Conservation (phyloP, 495 filamentous ascomycete species). For the Lasiosphaeriaceae sp. region DNA sequence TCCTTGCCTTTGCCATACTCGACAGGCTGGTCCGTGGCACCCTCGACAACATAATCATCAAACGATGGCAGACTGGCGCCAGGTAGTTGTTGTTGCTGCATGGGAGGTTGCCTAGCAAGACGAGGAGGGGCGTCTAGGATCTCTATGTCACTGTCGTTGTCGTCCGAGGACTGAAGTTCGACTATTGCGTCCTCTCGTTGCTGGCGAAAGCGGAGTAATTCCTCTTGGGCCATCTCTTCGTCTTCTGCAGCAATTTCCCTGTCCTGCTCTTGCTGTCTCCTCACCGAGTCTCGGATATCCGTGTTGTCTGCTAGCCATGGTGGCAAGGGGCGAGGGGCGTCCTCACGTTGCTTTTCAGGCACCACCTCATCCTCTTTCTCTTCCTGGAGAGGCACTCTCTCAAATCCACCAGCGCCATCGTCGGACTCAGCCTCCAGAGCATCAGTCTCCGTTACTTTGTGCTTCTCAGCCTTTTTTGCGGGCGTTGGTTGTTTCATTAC, state of each 20-base stretch:
- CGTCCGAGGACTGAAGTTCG: constrained; percentile 43
- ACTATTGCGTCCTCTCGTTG: constrained; percentile 32
- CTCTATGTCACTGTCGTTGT: constrained; percentile 51
- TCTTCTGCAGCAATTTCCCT: constrained; percentile 48
- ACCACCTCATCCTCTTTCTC: background rate
- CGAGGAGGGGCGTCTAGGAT: constrained; percentile 47
- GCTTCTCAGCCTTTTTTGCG: constrained; percentile 19
- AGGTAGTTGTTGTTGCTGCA: constrained; percentile 5
- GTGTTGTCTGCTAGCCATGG: constrained; percentile 73
- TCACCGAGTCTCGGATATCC: constrained; percentile 52
- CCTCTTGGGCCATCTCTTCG: constrained; percentile 48
- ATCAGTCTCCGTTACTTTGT: constrained; percentile 13
- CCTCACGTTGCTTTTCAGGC: constrained; percentile 48
- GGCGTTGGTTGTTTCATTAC: constrained; percentile 40
- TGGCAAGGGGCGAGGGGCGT: constrained; percentile 62
- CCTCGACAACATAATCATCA: constrained; percentile 2
- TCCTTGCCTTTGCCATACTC: background rate
- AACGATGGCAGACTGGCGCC: constrained; percentile 16
- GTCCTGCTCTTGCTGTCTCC: constrained; percentile 40
- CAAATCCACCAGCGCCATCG: constrained; percentile 67
- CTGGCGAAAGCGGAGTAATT: constrained; percentile 31
- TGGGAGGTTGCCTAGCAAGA: constrained; percentile 5
- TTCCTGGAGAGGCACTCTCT: constrained; percentile 6
- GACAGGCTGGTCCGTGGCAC: background rate
- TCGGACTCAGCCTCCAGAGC: constrained; percentile 33